Percentiles rank a stretch among this genome's conserved stretches.
Conservation (phyloP, 345 rosid species). For the Rhodamnia argentea region DNA sequence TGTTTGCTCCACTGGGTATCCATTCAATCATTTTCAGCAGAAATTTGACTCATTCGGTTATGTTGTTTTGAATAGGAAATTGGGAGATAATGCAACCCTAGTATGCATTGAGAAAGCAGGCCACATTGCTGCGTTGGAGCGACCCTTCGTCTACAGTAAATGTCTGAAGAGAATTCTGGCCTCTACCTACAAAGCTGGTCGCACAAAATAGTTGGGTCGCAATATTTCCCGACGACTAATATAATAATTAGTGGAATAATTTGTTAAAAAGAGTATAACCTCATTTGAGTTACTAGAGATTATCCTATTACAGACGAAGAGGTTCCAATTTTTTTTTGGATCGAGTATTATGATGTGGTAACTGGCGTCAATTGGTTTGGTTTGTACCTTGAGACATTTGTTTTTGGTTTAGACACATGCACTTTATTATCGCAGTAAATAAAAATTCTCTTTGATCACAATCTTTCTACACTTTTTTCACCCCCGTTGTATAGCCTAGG, state of each 20-base stretch:
- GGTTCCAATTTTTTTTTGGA: too few relatives aligned
- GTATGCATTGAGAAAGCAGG: slow-evolving; percentile 14
- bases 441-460: not conserved
- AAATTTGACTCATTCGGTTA: not conserved
- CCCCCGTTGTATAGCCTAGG: too few relatives aligned
- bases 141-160: slow-evolving; percentile 8
- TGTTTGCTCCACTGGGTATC: not conserved
- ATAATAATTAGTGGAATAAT: not conserved
- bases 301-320: too few relatives aligned
- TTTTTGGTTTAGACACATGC: not conserved
- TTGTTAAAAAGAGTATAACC: not conserved
- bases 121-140: slow-evolving; percentile 7
- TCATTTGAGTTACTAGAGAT: not conserved
- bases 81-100: slow-evolving; percentile 8
- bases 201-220: not conserved
- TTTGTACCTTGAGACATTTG: not conserved
- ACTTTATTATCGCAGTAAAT: not conserved
- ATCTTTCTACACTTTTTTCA: too few relatives aligned
- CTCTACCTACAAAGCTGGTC: not conserved
- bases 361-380: not conserved
- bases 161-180: slow-evolving; percentile 11
- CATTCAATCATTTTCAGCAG: not conserved
- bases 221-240: not conserved
- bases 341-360: too few relatives aligned
- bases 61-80: not conserved